Evolutionary conservation across 768 basidiomycete species (phyloP).

Genomic region (Mycena venus): DNA sequence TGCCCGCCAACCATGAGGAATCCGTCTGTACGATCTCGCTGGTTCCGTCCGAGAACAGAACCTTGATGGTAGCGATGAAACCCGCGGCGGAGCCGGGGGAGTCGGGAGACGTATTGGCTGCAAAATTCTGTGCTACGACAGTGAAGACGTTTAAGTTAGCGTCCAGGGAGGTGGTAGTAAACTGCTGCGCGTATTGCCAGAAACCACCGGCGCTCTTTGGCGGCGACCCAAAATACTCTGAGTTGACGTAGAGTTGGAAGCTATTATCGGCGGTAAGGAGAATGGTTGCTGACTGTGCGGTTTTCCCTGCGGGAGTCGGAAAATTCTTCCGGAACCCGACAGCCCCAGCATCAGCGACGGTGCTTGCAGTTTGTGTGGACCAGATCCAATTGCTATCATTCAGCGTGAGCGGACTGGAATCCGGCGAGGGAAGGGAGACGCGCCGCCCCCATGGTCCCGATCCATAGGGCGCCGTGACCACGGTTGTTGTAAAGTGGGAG

Average conservation of each 20-base stretch:
- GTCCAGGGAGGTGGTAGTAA: not conserved
- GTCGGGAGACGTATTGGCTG: too few relatives aligned
- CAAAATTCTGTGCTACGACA: slow-evolving; percentile 11
- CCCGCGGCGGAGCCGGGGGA: not conserved
- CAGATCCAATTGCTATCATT: slow-evolving; percentile 19
- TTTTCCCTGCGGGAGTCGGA: slow-evolving; percentile 4
- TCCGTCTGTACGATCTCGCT: slow-evolving; percentile 18
- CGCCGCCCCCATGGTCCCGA: slow-evolving; percentile 6
- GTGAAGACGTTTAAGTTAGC: slow-evolving; percentile 9
- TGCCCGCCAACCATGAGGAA: slow-evolving; percentile 2
- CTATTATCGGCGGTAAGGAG: slow-evolving; percentile 10
- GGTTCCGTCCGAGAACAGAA: slow-evolving; percentile 10
- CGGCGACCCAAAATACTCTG: not conserved
- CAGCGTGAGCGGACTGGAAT: not conserved
- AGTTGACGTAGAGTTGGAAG: slow-evolving; percentile 10
- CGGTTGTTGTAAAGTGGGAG: not conserved
- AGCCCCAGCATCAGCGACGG: not conserved
- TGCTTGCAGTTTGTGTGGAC: not conserved
- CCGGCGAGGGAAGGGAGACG: not conserved
- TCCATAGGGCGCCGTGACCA: slow-evolving; percentile 7
- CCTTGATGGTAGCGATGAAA: slow-evolving; percentile 11
- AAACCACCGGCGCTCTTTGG: not conserved
- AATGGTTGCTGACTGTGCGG: not conserved
- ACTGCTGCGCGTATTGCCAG: slow-evolving; percentile 18
- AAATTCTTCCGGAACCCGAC: slow-evolving; percentile 20